Evolutionary conservation across 139 green algal genomes (phyloP), one percentile per base, ranked within the genome.

Genomic region (Coccomyxa sp.): DNA sequence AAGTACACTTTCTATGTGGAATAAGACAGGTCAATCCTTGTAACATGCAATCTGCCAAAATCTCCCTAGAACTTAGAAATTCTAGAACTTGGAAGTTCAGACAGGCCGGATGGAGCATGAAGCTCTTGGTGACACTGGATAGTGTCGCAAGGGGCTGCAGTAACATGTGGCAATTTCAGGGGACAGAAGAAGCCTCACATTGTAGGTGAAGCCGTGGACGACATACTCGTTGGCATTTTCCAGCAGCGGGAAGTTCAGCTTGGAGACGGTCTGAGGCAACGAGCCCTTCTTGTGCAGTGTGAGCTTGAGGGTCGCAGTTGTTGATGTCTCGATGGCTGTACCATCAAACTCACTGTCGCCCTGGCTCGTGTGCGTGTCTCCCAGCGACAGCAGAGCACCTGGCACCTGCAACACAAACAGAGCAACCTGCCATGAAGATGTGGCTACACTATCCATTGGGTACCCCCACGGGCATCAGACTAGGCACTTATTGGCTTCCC

Each of bases 261-360:
- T 83, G 38, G 86, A 45, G 30, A 86, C 28, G 21, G 67, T 58
- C 0, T 77, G n/a, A 12, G 87, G 77, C 78, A 93, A 76, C 0
- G 10, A 31, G 66, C 28, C 85, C 31, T 85, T 85, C 84, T 95
- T 95, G 88, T 88, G 89, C 76, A 95, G 79, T 0, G 91, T 95
- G 58, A 95, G 77, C 76, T 90, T 91, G 82, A 94, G 90, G 30
- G 88, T 81, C 27, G 86, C 91, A 7, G 90, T 95, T 60, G 94
- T 90, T 67, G 79, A 88, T 58, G 91, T 94, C 85, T 95, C 91
- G 67, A 95, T 90, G 66, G 77, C 91, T n/a, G 91, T 95, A 28
- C 91, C 91, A 77, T 92, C 89, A 60, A 89, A 82, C 67, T 93
- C 87, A 27, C 30, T 86, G 80, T 95, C 91, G 57, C 91, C 91